phyloP scores from a whole-genome alignment of 495 filamentous ascomycete species.

The Ramalina intermedia region DNA sequence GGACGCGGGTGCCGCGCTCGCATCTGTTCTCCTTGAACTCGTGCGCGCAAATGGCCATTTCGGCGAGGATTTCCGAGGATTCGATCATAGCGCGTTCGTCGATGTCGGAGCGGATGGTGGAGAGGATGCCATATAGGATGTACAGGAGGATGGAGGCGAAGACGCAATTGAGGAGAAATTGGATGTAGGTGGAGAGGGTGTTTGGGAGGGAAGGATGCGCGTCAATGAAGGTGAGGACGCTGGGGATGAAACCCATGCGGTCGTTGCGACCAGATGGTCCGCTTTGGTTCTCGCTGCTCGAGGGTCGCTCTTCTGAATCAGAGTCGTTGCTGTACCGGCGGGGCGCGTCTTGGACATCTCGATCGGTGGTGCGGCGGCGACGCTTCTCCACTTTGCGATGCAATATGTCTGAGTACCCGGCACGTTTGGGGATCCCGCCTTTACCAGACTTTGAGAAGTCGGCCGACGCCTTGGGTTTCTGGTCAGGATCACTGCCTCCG shows the following conservation, averaged over 20 bases:
- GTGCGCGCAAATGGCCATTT: slow-evolving; percentile 57
- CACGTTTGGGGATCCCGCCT: slow-evolving; percentile 37
- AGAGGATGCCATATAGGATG: slow-evolving; percentile 53
- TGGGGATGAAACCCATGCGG: slow-evolving; percentile 14
- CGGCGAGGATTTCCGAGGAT: slow-evolving; percentile 45
- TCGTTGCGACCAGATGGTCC: slow-evolving; percentile 2
- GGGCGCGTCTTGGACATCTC: slow-evolving; percentile 26
- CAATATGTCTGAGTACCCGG: slow-evolving; percentile 37
- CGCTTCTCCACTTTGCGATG: slow-evolving; percentile 40
- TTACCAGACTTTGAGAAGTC: slow-evolving; percentile 39
- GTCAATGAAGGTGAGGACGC: slow-evolving; percentile 41
- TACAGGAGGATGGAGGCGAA: slow-evolving; percentile 53
- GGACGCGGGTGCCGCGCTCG: slow-evolving; percentile 41
- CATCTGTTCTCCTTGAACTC: slow-evolving; percentile 65
- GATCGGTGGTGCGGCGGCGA: slow-evolving; percentile 31
- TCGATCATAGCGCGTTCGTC: slow-evolving; percentile 50
- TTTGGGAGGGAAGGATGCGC: slow-evolving; percentile 73
- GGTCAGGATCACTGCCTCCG: slow-evolving; percentile 26
- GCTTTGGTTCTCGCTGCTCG: slow-evolving; percentile 8
- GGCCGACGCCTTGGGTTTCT: slow-evolving; percentile 30
- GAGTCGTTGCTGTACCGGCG: slow-evolving; percentile 43
- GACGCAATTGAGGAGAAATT: slow-evolving; percentile 64
- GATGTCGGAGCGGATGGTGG: slow-evolving; percentile 63
- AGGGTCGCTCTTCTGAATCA: slow-evolving; percentile 32
- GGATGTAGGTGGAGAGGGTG: slow-evolving; percentile 73